Conservation (phyloP, 805 yeast species). For the Wickerhamiella shivajii region DNA sequence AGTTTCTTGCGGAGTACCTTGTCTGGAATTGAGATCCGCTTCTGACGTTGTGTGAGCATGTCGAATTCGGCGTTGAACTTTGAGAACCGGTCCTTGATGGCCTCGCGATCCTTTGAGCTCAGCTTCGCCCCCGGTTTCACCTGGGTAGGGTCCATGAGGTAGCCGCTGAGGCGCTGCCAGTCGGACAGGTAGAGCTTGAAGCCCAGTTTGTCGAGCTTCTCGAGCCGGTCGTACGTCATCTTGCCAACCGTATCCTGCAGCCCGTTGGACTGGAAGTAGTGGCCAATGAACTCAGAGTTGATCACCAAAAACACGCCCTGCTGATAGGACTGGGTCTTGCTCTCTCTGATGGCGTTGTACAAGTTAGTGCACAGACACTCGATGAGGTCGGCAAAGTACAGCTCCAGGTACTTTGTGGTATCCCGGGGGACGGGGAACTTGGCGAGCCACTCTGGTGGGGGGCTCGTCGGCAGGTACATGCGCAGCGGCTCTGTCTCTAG, state of each 20-base stretch:
- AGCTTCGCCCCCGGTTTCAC: constrained; percentile 34
- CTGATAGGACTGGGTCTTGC: constrained; percentile 27
- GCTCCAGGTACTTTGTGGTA: constrained; percentile 20
- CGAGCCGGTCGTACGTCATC: constrained; percentile 26
- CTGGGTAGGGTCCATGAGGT: constrained; percentile 67
- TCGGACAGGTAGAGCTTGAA: constrained; percentile 47
- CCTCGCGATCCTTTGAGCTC: constrained; percentile 55
- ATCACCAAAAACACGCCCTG: constrained; percentile 31
- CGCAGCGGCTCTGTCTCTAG: constrained; percentile 43
- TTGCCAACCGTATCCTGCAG: constrained; percentile 18
- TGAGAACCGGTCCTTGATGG: constrained; percentile 68
- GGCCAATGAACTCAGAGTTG: constrained; percentile 16
- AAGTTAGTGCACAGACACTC: constrained; percentile 56
- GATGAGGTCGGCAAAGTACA: constrained; percentile 62
- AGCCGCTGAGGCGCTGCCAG: constrained; percentile 70
- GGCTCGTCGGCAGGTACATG: constrained; percentile 45
- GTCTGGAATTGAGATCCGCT: constrained; percentile 51
- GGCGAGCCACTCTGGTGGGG: constrained; percentile 39
- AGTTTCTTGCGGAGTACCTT: constrained; percentile 46
- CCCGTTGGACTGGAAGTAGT: constrained; percentile 30
- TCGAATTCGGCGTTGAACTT: constrained; percentile 77
- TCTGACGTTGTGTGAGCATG: constrained; percentile 51
- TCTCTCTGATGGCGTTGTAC: constrained; percentile 34
- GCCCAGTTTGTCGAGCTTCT: constrained; percentile 38
- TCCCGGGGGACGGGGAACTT: constrained; percentile 29